Evolutionary conservation across 495 filamentous ascomycete genomes (phyloP).

Genomic region (Amniculicola lignicola): DNA sequence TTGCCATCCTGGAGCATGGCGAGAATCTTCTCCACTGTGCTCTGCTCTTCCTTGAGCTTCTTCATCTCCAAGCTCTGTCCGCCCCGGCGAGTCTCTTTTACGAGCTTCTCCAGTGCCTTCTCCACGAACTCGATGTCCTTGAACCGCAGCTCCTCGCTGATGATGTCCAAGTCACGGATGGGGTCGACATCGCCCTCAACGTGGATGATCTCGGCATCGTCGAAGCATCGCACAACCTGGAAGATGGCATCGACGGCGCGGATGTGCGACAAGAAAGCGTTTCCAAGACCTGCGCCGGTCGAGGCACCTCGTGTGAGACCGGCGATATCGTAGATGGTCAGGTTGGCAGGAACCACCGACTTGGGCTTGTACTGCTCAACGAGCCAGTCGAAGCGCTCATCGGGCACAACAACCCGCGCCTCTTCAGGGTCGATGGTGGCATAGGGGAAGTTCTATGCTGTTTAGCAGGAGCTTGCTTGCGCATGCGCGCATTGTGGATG

Average conservation of each 20-base stretch:
- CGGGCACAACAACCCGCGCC: conserved; percentile 94
- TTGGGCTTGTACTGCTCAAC: conserved; percentile 95
- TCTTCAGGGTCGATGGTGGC: conserved; percentile 99
- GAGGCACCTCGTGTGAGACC: conserved; percentile 95
- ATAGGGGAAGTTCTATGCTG: conserved; percentile 86
- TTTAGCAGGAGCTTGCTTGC: conserved; percentile 22
- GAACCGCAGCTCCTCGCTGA: conserved; percentile 91
- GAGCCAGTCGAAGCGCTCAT: conserved; percentile 94
- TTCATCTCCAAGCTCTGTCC: conserved; percentile 98
- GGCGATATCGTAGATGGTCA: conserved; percentile 99
- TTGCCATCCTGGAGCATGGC: conserved; percentile 79
- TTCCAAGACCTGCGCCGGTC: conserved; percentile 94
- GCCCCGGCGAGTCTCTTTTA: conserved; percentile 90
- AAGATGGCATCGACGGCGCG: conserved; percentile 99
- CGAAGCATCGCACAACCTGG: conserved; percentile 97
- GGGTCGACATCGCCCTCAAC: conserved; percentile 98
- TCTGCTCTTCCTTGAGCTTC: conserved; percentile 93
- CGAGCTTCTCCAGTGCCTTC: conserved; percentile 82
- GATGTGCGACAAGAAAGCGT: conserved; percentile 97
- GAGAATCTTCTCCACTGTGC: conserved; percentile 83
- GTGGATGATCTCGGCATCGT: conserved; percentile 99
- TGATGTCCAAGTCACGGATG: conserved; percentile 88
- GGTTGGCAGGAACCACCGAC: conserved; percentile 89
- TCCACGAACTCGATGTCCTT: conserved; percentile 99
- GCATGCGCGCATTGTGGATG: neutral